phyloP scores from a whole-genome alignment of 495 filamentous ascomycete genomes.

The Penicillium lagena region DNA sequence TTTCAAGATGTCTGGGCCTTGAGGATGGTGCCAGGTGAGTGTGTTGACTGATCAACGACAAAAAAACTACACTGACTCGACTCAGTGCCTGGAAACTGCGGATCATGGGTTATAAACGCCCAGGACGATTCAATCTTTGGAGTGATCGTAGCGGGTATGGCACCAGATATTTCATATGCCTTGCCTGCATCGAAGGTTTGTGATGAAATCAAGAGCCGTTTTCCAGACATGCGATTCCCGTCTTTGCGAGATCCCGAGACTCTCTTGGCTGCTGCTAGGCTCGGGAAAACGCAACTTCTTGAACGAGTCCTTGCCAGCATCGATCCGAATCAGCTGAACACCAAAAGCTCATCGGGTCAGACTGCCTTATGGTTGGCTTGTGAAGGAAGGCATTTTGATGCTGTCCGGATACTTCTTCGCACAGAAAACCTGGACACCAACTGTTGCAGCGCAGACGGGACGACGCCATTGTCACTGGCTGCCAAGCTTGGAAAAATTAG shows the following conservation, averaged over 20 bases:
- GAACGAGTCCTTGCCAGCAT: neutral
- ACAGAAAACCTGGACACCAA: too few relatives aligned
- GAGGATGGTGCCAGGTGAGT: neutral
- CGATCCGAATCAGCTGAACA: neutral
- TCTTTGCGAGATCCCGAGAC: neutral
- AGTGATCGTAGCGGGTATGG: neutral
- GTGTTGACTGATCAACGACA: neutral
- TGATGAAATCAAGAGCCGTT: neutral
- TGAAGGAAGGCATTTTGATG: too few relatives aligned
- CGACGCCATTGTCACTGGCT: too few relatives aligned
- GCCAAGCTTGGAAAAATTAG: too few relatives aligned
- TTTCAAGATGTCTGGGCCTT: neutral
- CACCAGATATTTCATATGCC: neutral
- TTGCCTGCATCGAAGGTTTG: neutral
- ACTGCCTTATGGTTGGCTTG: too few relatives aligned
- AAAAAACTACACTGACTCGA: neutral
- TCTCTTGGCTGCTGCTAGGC: neutral
- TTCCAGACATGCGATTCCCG: neutral
- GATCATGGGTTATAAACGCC: neutral
- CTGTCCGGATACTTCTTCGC: too few relatives aligned
- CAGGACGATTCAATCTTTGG: neutral
- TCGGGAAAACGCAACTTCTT: neutral
- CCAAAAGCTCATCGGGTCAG: too few relatives aligned
- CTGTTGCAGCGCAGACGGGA: too few relatives aligned
- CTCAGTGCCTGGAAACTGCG: neutral